These are phyloP conservation scores for Exophiala dermatitidis DNA, from an alignment of 2,329 filamentous ascomycete species.

Conservation along the genomic window DNA sequence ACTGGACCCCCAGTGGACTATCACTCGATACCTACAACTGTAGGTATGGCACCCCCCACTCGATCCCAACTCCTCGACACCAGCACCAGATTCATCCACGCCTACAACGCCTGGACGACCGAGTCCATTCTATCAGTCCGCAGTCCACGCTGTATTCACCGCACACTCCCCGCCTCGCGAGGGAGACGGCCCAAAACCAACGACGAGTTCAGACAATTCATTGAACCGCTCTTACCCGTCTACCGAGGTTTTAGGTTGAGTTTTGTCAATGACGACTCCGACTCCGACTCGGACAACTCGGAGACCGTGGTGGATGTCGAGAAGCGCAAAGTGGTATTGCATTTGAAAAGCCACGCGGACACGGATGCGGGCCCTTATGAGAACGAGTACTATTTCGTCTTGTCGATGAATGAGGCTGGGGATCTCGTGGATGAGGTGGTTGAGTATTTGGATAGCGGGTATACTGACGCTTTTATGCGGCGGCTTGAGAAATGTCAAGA, in stretches of 20 bases:
- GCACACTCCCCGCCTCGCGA: not conserved
- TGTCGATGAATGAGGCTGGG: slow-evolving; percentile 1
- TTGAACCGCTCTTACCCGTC: not conserved
- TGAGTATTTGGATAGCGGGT: slow-evolving; percentile 2
- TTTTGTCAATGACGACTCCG: no score
- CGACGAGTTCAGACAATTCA: not conserved
- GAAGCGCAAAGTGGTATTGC: not conserved
- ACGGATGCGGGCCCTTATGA: slow-evolving; percentile 2
- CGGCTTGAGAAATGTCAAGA: not conserved
- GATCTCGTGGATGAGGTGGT: slow-evolving; percentile 1
- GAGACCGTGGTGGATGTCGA: slow-evolving; percentile 3
- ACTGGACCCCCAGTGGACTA: not conserved
- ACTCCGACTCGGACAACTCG: not conserved
- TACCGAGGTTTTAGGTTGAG: not conserved
- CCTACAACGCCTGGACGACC: not conserved
- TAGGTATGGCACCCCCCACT: not conserved
- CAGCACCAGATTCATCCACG: not conserved
- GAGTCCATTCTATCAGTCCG: not conserved
- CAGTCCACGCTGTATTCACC: not conserved
- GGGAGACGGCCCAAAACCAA: not conserved
- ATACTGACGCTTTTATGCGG: slow-evolving; percentile 16
- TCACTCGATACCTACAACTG: not conserved
- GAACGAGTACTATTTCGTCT: slow-evolving; percentile 2
- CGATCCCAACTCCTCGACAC: not conserved
- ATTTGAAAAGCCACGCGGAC: not conserved